Conservation (phyloP, 768 basidiomycete species). For the Tubosaeta sp. region DNA sequence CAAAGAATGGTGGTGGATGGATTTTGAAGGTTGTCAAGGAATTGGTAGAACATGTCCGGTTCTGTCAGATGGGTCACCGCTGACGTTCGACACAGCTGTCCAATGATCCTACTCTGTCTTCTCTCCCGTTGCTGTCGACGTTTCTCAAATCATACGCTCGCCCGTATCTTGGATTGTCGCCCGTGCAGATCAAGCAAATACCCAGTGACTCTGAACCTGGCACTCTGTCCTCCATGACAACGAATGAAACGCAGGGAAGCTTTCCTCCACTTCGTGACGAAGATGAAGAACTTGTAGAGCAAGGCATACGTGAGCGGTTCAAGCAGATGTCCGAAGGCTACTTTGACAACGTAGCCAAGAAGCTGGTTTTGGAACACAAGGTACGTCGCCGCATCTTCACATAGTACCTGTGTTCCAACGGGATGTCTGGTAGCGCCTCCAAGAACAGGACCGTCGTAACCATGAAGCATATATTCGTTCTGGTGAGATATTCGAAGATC, state of each 20-base stretch:
- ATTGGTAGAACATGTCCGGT: constrained; percentile 50
- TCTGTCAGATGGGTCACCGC: constrained; percentile 11
- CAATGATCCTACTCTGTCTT: constrained; percentile 80
- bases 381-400: constrained; percentile 38
- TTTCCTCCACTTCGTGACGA: constrained; percentile 45
- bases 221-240: constrained; percentile 41
- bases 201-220: constrained; percentile 52
- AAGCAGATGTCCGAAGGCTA: constrained; percentile 92
- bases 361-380: constrained; percentile 87
- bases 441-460: constrained; percentile 95
- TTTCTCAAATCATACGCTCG: constrained; percentile 92
- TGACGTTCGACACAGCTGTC: constrained; percentile 55
- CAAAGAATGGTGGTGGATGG: constrained; percentile 77
- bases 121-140: constrained; percentile 83
- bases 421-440: constrained; percentile 60
- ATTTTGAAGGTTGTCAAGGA: constrained; percentile 86
- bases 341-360: constrained; percentile 88
- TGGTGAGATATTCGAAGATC: constrained; percentile 98
- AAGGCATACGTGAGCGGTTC: constrained; percentile 83
- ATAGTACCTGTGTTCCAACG: neutral
- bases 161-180: constrained; percentile 78
- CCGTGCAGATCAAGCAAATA: constrained; percentile 57
- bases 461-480: constrained; percentile 99
- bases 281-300: constrained; percentile 75
- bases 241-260: constrained; percentile 29